These are phyloP conservation scores for Sarocladium oryzae DNA, from an alignment of 2,329 filamentous ascomycete species.

Conservation along the genomic window DNA sequence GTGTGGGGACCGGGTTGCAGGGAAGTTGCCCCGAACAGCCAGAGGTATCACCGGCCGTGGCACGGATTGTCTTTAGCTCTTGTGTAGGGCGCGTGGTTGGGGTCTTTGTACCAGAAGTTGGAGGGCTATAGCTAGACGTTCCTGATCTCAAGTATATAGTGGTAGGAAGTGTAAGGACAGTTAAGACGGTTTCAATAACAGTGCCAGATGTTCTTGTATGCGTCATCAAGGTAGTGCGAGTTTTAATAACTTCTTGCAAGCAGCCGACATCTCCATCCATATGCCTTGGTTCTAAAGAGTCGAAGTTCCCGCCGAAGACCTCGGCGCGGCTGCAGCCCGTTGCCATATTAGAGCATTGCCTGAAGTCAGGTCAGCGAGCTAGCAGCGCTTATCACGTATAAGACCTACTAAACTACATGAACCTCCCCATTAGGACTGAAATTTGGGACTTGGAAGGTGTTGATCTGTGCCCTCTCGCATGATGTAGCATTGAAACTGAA, in stretches of 20 bases:
- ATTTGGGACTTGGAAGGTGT: background rate
- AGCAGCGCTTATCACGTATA: background rate
- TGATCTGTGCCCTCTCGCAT: background rate
- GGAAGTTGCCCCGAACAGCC: background rate
- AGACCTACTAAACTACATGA: background rate
- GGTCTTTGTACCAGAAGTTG: background rate
- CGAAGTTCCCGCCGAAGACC: background rate
- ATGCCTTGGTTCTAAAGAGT: background rate
- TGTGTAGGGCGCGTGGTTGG: background rate
- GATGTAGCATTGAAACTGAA: background rate
- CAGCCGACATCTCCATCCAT: background rate
- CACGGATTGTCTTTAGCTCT: background rate
- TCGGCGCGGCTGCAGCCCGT: slow-evolving; percentile 1
- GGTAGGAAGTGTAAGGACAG: background rate
- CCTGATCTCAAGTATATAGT: background rate
- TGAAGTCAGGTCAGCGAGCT: background rate
- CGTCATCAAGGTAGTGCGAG: background rate
- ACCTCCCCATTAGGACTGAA: background rate
- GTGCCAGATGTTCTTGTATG: background rate
- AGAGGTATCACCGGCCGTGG: background rate
- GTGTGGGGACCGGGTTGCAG: background rate
- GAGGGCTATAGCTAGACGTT: background rate
- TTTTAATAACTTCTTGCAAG: background rate
- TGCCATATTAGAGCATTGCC: background rate
- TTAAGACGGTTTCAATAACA: background rate